phyloP scores from a whole-genome alignment of 2,329 filamentous ascomycete genomes.

The Penicillium aurantiogriseum region DNA sequence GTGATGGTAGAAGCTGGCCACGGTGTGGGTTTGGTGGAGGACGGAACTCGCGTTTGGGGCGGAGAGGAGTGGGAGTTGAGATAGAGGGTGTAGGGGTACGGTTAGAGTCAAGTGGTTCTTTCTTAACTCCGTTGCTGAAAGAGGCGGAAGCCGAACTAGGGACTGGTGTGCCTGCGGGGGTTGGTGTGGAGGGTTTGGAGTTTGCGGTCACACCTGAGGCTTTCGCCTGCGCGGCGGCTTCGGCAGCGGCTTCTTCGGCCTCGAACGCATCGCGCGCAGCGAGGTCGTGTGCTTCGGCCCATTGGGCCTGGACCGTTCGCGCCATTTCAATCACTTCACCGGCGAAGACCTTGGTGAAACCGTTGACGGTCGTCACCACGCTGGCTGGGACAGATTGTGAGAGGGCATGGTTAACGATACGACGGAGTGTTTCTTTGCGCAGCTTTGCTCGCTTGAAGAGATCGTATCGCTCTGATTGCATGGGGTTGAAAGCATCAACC shows the following conservation, averaged over 20 bases:
- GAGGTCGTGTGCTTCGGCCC: conserved; percentile 51
- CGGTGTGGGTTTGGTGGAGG: conserved; percentile 47
- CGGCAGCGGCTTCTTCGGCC: conserved; percentile 57
- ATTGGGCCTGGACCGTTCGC: conserved; percentile 59
- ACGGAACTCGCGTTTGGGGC: conserved; percentile 34
- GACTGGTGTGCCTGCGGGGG: conserved; percentile 14
- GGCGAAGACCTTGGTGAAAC: conserved; percentile 66
- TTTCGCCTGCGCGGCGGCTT: conserved; percentile 36
- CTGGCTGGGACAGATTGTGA: conserved; percentile 65
- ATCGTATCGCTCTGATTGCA: conserved; percentile 51
- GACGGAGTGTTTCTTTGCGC: conserved; percentile 50
- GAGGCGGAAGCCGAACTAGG: conserved; percentile 1
- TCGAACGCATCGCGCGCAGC: conserved; percentile 55
- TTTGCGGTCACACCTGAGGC: conserved; percentile 22
- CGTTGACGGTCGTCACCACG: conserved; percentile 63
- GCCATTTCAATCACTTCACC: conserved; percentile 66
- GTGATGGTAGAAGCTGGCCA: conserved; percentile 49
- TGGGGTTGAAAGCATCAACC: conserved; percentile 48
- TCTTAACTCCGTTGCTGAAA: conserved; percentile 24
- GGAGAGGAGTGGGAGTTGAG: conserved; percentile 15
- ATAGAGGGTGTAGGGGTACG: conserved; percentile 14
- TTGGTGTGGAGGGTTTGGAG: conserved; percentile 17
- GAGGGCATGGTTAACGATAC: conserved; percentile 65
- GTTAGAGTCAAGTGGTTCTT: conserved; percentile 24
- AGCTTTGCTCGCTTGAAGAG: conserved; percentile 51